phyloP scores from a whole-genome alignment of 2,329 filamentous ascomycete species.

The Myriangium duriaei region DNA sequence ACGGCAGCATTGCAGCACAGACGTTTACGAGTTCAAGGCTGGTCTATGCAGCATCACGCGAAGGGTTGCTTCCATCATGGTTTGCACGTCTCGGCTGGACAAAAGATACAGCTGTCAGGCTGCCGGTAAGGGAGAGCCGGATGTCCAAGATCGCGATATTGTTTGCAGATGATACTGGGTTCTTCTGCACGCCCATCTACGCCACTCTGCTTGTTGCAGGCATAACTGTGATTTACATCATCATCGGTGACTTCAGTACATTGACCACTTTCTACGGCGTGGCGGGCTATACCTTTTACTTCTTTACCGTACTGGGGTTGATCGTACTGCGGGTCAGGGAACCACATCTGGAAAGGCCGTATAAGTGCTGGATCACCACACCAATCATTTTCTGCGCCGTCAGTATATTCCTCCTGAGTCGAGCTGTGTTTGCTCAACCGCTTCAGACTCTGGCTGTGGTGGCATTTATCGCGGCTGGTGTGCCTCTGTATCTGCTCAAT shows the following conservation, averaged over 20 bases:
- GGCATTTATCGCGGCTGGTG: constrained; percentile 67
- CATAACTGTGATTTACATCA: constrained; percentile 64
- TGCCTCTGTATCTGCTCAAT: constrained; percentile 83
- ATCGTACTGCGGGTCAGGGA: constrained; percentile 83
- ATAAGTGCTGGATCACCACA: constrained; percentile 92
- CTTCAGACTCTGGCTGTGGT: constrained; percentile 81
- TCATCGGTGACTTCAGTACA: constrained; percentile 81
- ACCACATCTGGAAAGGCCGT: constrained; percentile 76
- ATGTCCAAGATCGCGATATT: constrained; percentile 47
- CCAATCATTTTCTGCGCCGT: constrained; percentile 98
- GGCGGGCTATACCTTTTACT: constrained; percentile 95
- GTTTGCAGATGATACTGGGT: constrained; percentile 64
- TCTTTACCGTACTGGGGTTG: constrained; percentile 82
- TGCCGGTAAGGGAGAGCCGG: constrained; percentile 29
- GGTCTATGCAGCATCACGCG: constrained; percentile 87
- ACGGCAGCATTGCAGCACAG: constrained; percentile 86
- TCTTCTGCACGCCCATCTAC: constrained; percentile 90
- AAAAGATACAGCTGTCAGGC: constrained; percentile 23
- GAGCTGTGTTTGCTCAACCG: constrained; percentile 83
- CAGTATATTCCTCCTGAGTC: constrained; percentile 76
- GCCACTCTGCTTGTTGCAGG: constrained; percentile 71
- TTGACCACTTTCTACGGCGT: constrained; percentile 96
- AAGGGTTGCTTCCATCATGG: constrained; percentile 76
- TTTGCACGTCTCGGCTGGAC: constrained; percentile 74
- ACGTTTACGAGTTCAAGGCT: constrained; percentile 87